These are phyloP conservation scores for Phaeophleospora eucalypticola DNA, from an alignment of 2,329 filamentous ascomycete species.

Conservation along the genomic window DNA sequence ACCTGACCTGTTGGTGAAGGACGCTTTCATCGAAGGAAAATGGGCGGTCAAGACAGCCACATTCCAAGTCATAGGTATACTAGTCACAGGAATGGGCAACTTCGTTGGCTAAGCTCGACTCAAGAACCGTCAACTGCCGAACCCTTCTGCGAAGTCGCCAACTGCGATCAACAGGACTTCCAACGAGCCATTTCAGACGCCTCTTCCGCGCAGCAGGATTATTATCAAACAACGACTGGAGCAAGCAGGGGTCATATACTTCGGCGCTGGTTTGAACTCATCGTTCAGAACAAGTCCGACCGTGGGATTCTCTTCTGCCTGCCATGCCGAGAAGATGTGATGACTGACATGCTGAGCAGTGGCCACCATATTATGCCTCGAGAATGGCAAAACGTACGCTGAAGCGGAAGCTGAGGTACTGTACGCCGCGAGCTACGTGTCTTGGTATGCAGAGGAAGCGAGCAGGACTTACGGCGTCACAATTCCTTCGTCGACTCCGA, in stretches of 20 bases:
- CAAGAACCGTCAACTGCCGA: constrained; percentile 5
- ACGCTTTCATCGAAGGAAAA: no score
- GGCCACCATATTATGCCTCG: constrained; percentile 6
- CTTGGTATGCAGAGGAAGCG: constrained; percentile 25
- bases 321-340: constrained; percentile 16
- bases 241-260: constrained; percentile 15
- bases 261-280: constrained; percentile 20
- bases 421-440: constrained; percentile 21
- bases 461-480: constrained; percentile 10
- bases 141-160: constrained; percentile 1
- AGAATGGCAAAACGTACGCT: constrained; percentile 24
- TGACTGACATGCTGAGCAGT: background rate
- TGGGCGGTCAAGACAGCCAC: no score
- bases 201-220: constrained; percentile 5
- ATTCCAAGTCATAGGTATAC: no score
- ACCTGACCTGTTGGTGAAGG: no score
- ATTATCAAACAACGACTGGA: constrained; percentile 10
- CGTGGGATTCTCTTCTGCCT: no score
- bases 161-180: constrained; percentile 5
- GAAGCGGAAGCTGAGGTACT: constrained; percentile 23
- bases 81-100: no score
- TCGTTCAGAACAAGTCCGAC: no score
- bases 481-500: constrained; percentile 1
- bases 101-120: no score
- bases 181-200: constrained; percentile 9